Evolutionary conservation across 2,329 filamentous ascomycete species (phyloP).

Genomic region (Bertia moriformis): DNA sequence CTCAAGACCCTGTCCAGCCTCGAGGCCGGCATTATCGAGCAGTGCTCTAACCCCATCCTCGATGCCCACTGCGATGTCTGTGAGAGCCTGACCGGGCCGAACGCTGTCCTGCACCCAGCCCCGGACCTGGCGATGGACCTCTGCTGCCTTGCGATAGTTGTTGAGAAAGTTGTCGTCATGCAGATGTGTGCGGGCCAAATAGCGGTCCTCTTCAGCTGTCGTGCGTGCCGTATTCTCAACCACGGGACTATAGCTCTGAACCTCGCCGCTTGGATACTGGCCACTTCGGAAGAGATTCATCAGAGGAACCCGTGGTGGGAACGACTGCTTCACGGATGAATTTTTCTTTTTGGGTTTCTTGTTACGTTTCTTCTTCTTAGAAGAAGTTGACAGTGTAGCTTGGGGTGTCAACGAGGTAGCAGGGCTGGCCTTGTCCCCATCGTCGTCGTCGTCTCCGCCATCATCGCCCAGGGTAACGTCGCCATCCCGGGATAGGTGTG

Average conservation of each 20-base stretch:
- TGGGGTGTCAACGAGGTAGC: conserved; percentile 7
- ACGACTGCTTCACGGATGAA: conserved; percentile 11
- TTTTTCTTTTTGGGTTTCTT: conserved; percentile 9
- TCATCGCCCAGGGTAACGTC: conserved; percentile 21
- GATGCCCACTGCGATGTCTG: conserved; percentile 33
- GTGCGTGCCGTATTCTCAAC: conserved; percentile 7
- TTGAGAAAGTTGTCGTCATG: conserved; percentile 26
- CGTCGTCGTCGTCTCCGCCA: conserved; percentile 10
- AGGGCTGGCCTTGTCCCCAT: conserved; percentile 7
- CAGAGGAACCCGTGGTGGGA: conserved; percentile 16
- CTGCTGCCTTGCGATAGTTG: conserved; percentile 39
- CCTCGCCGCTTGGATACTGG: conserved; percentile 13
- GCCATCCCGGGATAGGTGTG: conserved; percentile 23
- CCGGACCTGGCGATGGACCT: conserved; percentile 38
- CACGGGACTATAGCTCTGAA: conserved; percentile 8
- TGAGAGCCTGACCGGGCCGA: conserved; percentile 32
- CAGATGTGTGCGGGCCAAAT: conserved; percentile 7
- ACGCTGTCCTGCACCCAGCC: conserved; percentile 29
- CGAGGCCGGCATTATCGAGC: conserved; percentile 31
- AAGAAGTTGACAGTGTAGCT: conserved; percentile 3
- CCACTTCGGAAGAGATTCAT: conserved; percentile 12
- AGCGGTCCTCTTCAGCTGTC: conserved; percentile 11
- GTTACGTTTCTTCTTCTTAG: conserved; percentile 2
- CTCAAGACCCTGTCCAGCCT: conserved; percentile 30
- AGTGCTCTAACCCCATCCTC: conserved; percentile 36